Percentiles rank a stretch among this genome's conserved stretches.
phyloP scores from a whole-genome alignment of 768 basidiomycete genomes.

The Naganishia kalamii region DNA sequence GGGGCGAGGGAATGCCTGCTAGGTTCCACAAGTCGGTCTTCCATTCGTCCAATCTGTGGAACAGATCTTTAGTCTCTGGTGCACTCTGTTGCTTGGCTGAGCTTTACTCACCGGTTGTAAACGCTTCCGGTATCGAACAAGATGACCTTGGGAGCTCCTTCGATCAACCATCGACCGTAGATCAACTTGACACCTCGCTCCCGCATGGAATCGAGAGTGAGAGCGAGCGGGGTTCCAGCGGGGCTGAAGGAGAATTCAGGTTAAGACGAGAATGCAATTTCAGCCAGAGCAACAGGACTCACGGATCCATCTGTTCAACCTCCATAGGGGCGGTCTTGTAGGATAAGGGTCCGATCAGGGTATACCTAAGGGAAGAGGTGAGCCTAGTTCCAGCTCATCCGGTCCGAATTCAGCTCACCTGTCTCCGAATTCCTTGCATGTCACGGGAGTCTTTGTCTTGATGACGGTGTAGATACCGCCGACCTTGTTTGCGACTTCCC shows the following conservation, averaged over 20 bases:
- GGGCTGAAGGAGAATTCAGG: constrained; percentile 50
- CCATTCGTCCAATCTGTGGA: constrained; percentile 77
- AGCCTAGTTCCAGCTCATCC: background rate
- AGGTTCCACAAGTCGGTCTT: constrained; percentile 97
- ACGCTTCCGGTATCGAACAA: constrained; percentile 90
- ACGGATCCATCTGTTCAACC: constrained; percentile 86
- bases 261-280: background rate
- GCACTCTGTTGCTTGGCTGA: constrained; percentile 11
- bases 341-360: constrained; percentile 91
- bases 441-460: constrained; percentile 98
- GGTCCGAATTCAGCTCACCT: background rate
- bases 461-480: constrained; percentile 99
- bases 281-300: constrained; percentile 19
- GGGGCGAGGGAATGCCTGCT: constrained; percentile 93
- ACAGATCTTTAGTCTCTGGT: background rate
- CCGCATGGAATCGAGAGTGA: constrained; percentile 73
- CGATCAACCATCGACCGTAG: constrained; percentile 97
- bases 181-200: constrained; percentile 84
- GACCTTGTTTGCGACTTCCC: constrained; percentile 99
- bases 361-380: constrained; percentile 60
- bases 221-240: constrained; percentile 58
- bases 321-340: constrained; percentile 99
- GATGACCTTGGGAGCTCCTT: constrained; percentile 88
- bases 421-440: constrained; percentile 80
- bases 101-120: constrained; percentile 55